Percentiles rank a stretch among this genome's conserved stretches.
Conservation (phyloP, 139 green algal genomes). For the Chlamydomonas asymmetrica region DNA sequence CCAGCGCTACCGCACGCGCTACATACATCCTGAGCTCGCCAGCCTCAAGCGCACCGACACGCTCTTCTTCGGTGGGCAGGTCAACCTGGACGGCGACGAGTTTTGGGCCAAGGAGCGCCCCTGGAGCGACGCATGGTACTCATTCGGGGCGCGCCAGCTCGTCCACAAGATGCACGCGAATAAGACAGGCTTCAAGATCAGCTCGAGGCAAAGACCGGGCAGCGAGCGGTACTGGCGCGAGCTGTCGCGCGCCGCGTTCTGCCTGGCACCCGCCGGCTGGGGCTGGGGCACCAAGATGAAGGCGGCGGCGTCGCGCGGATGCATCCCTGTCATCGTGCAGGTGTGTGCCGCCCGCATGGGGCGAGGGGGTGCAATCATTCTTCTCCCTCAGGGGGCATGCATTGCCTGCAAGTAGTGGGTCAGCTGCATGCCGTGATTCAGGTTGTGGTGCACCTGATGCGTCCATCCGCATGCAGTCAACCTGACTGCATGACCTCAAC, state of each 20-base stretch:
- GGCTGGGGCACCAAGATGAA: slow-evolving; percentile 22
- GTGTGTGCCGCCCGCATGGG: background rate
- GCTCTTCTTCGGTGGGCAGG: slow-evolving; percentile 15
- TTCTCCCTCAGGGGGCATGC: no score
- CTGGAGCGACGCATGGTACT: slow-evolving; percentile 15
- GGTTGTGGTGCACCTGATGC: no score
- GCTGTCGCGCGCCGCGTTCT: slow-evolving; percentile 7
- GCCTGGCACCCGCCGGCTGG: slow-evolving; percentile 18
- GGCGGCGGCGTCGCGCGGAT: slow-evolving; percentile 12
- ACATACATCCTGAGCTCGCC: slow-evolving; percentile 8
- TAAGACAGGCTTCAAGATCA: slow-evolving; percentile 3
- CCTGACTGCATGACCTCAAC: no score
- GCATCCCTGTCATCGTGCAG: slow-evolving; percentile 28
- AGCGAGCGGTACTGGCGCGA: slow-evolving; percentile 15
- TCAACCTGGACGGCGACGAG: slow-evolving; percentile 16
- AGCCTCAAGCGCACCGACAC: background rate
- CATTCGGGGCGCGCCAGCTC: slow-evolving; percentile 14
- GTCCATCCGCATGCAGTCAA: no score
- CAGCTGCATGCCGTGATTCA: no score
- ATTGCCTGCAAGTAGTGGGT: no score
- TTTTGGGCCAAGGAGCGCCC: background rate
- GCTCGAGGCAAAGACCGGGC: slow-evolving; percentile 5
- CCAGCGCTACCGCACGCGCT: slow-evolving; percentile 4
- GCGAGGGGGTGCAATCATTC: no score
- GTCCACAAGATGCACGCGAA: slow-evolving; percentile 1